These are phyloP conservation scores for Ogataea paradorogensis DNA, from an alignment of 805 yeast genomes.

Conservation along the genomic window DNA sequence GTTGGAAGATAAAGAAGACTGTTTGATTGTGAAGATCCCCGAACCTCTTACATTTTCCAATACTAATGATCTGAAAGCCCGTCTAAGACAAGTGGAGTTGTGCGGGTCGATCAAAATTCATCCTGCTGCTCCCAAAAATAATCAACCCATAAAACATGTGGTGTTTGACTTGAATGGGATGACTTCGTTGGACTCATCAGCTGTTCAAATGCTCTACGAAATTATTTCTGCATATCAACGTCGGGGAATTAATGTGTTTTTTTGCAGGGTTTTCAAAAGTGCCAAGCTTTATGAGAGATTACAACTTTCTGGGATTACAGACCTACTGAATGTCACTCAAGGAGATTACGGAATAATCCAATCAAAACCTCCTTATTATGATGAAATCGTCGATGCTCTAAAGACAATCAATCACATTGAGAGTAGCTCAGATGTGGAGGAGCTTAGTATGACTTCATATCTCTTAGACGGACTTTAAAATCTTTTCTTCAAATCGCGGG, in stretches of 20 bases:
- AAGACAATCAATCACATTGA: constrained; percentile 40
- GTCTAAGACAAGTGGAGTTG: constrained; percentile 66
- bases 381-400: constrained; percentile 58
- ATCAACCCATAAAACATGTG: constrained; percentile 49
- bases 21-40: constrained; percentile 75
- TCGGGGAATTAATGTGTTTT: constrained; percentile 53
- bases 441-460: constrained; percentile 15
- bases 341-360: constrained; percentile 33
- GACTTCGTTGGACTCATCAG: constrained; percentile 76
- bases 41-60: constrained; percentile 90
- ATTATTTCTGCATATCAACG: constrained; percentile 55
- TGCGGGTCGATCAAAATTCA: constrained; percentile 75
- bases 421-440: constrained; percentile 20
- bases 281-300: constrained; percentile 48
- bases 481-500: constrained; percentile 1
- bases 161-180: constrained; percentile 79
- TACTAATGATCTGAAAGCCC: constrained; percentile 66
- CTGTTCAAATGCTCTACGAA: constrained; percentile 66
- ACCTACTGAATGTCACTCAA: constrained; percentile 28
- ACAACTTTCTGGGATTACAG: constrained; percentile 52
- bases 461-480: constrained; percentile 3
- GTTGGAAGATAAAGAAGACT: constrained; percentile 58
- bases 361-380: constrained; percentile 40
- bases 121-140: constrained; percentile 47
- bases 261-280: constrained; percentile 57